phyloP scores from a whole-genome alignment of 208 protist genomes.

The Acanthamoeba royreba region DNA sequence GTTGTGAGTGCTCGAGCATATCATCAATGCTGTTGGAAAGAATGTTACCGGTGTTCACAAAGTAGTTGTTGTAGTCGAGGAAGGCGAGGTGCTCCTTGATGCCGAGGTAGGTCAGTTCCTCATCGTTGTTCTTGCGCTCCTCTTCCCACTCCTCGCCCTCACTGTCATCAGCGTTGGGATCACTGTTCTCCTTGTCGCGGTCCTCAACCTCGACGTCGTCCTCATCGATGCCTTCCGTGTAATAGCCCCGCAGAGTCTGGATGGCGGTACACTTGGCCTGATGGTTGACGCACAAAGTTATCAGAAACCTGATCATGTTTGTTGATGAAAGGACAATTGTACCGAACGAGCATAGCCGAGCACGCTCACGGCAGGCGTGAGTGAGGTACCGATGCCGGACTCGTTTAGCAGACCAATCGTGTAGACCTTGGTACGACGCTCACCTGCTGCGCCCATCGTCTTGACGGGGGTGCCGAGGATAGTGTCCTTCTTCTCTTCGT shows the following conservation, averaged over 20 bases:
- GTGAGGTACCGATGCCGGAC: background rate
- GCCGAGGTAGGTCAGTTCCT: background rate
- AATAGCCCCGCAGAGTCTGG: background rate
- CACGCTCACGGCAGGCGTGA: background rate
- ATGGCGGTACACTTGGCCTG: constrained; percentile 22
- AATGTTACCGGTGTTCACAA: background rate
- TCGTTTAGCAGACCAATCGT: background rate
- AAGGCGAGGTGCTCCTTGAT: constrained; percentile 25
- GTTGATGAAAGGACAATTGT: background rate
- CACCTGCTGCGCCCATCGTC: background rate
- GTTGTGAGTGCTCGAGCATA: no score
- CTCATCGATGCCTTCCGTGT: background rate
- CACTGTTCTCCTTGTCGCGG: background rate
- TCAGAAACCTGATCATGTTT: background rate
- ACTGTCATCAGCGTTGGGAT: background rate
- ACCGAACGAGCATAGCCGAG: background rate
- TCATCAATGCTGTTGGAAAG: background rate
- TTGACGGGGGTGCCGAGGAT: background rate
- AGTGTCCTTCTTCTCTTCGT: background rate
- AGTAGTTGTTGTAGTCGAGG: constrained; percentile 42
- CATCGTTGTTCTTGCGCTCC: background rate
- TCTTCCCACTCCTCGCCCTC: constrained; percentile 25
- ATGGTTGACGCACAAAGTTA: background rate
- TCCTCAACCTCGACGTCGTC: background rate
- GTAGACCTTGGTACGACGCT: background rate